Base-by-base conservation (phyloP, 2,329 filamentous ascomycete species). In the Exophiala phaeomuriformis region DNA sequence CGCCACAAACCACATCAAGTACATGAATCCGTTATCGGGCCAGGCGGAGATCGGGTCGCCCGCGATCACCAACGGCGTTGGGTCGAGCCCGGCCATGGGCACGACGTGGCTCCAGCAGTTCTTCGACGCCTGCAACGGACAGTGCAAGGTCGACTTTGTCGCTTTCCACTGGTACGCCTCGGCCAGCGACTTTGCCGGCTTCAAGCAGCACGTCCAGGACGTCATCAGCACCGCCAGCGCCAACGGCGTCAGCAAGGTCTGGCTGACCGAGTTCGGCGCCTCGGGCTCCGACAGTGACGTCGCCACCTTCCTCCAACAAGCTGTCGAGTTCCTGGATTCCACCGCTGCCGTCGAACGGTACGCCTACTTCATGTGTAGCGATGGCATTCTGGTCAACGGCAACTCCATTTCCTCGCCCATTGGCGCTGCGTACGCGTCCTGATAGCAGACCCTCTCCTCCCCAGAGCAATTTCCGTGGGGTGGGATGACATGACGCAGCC, bases 191-290 rank as follows among this genome's bases (percentile, higher is more conserved):
- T 46, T 63, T 37, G 64, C 60, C 2, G 65, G 69, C 29, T 72
- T 75, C 65, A 67, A 70, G 62, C 50, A 53, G 4, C 69, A 72
- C 37, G 66, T 74, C 39, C 50, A 61, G 8, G 52, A 68, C 41
- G 69, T 72, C 12, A 65, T 70, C 49, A 47, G 58, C 5, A 37
- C 71, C 5, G 72, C 69, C 1, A 39, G 51, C 2, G 45, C 65
- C 8, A 61, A 72, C 47, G 61, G 58, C 19, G 66, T 75, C 32
- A 42, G 60, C n/a, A 67, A 70, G 44, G 66, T 75, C 55, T 76
- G 73, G 73, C 55, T 75, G 12, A 72, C 73, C 1, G 73, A 76
- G 61, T 75, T 75, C 56, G 69, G 66, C 5, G 66, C 70, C 37
- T 50, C 61, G 0, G 49, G 63, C 5, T 33, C 51, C 1, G 60